Percentiles rank a stretch among this genome's conserved stretches.
These are phyloP conservation scores for Fusarium mexicanum DNA, from an alignment of 2,329 filamentous ascomycete genomes.

Conservation along the genomic window DNA sequence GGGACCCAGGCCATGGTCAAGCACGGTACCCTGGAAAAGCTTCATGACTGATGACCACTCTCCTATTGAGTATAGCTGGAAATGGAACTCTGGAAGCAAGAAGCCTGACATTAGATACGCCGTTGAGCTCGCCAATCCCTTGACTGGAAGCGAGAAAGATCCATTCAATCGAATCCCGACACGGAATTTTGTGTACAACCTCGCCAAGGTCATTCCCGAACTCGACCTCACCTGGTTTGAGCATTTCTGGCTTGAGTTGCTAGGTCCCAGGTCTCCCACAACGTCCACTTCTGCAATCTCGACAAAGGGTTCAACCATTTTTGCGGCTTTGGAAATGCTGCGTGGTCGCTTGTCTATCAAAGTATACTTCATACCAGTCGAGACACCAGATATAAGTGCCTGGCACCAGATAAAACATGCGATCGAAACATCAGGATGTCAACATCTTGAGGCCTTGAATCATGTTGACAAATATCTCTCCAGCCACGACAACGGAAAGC, in stretches of 20 bases:
- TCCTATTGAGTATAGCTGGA: constrained; percentile 2
- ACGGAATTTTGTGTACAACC: not conserved
- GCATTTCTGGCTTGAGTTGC: not conserved
- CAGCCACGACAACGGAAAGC: not conserved
- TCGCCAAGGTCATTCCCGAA: not conserved
- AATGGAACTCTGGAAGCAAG: not conserved
- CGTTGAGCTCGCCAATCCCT: not conserved
- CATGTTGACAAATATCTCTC: not conserved
- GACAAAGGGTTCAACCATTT: not conserved
- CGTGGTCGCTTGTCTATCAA: not conserved
- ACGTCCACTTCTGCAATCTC: not conserved
- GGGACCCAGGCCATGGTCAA: not conserved
- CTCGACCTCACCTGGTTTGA: not conserved
- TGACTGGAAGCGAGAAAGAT: not conserved
- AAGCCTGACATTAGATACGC: not conserved
- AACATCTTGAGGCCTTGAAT: not conserved
- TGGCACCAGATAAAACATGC: not conserved
- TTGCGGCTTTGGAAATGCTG: not conserved
- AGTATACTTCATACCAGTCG: not conserved
- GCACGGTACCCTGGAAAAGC: not conserved
- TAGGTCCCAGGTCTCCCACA: not conserved
- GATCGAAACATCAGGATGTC: not conserved
- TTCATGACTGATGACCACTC: constrained; percentile 6
- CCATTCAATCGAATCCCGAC: not conserved
- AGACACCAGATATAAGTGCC: not conserved